Evolutionary conservation across 352 stramenopile genomes (phyloP).

Genomic region (Labyrinthula sp.): DNA sequence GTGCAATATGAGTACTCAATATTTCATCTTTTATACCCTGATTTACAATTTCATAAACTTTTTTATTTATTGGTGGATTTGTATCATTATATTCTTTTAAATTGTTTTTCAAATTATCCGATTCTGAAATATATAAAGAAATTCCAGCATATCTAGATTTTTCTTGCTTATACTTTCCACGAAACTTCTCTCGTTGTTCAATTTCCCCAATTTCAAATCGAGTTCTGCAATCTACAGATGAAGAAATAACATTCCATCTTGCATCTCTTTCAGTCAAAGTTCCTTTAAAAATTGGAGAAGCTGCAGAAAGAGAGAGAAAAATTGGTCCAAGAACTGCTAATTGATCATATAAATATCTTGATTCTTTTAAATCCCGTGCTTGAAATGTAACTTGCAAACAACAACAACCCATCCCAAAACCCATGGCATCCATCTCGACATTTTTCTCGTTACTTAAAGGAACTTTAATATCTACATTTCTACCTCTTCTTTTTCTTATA

Average conservation of each 20-base stretch:
- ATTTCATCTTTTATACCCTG: constrained; percentile 72
- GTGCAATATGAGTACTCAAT: constrained; percentile 86
- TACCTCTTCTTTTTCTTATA: constrained; percentile 76
- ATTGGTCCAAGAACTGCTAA: constrained; percentile 91
- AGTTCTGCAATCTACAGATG: constrained; percentile 80
- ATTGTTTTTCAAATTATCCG: constrained; percentile 22
- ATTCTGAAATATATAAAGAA: constrained; percentile 36
- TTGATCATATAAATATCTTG: constrained; percentile 95
- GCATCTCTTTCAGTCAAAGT: constrained; percentile 64
- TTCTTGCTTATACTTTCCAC: constrained; percentile 70
- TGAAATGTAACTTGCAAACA: constrained; percentile 75
- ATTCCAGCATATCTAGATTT: constrained; percentile 75
- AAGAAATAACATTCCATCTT: constrained; percentile 85
- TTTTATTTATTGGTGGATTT: constrained; percentile 73
- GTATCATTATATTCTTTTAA: constrained; percentile 72
- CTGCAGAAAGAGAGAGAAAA: constrained; percentile 89
- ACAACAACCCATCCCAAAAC: constrained; percentile 99
- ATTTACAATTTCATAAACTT: constrained; percentile 64
- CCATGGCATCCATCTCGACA: constrained; percentile 81
- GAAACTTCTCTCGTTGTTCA: constrained; percentile 53
- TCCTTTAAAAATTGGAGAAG: constrained; percentile 90
- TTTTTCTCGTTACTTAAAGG: constrained; percentile 57
- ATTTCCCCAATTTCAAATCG: constrained; percentile 40
- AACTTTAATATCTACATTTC: constrained; percentile 61
- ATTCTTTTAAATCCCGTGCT: constrained; percentile 91